Conservation (phyloP, 208 protist genomes). For the Leishmania tarentolae region DNA sequence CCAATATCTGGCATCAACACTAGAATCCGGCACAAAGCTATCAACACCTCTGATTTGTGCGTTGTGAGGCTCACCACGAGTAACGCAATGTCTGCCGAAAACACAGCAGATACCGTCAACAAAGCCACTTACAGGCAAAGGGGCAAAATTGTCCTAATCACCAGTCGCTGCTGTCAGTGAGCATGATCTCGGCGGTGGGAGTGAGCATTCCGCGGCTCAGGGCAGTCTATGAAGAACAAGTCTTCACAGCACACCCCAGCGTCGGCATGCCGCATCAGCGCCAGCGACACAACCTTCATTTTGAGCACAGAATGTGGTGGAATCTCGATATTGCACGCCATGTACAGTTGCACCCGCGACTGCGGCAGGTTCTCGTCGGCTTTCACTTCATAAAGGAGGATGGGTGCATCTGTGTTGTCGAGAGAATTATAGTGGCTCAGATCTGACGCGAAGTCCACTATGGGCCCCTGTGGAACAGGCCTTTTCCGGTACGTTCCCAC, state of each 20-base stretch:
- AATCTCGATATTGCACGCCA: slow-evolving; percentile 51
- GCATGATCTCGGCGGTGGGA: slow-evolving; percentile 13
- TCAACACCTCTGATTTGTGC: slow-evolving; percentile 36
- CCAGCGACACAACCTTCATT: slow-evolving; percentile 62
- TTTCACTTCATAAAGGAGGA: slow-evolving; percentile 41
- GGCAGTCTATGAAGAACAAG: slow-evolving; percentile 40
- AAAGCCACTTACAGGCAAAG: slow-evolving; percentile 41
- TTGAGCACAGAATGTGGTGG: slow-evolving; percentile 38
- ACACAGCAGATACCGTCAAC: slow-evolving; percentile 49
- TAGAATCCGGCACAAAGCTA: slow-evolving; percentile 42
- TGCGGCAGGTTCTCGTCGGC: slow-evolving; percentile 22
- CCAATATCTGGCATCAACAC: slow-evolving; percentile 57
- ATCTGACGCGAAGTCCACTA: slow-evolving; percentile 35
- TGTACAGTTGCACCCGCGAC: slow-evolving; percentile 51
- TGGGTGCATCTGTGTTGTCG: slow-evolving; percentile 22
- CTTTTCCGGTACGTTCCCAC: slow-evolving; percentile 45
- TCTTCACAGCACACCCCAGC: slow-evolving; percentile 4
- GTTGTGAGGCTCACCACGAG: slow-evolving; percentile 49
- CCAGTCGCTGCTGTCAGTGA: slow-evolving; percentile 19
- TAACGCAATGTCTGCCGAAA: slow-evolving; percentile 61
- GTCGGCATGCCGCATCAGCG: slow-evolving; percentile 20
- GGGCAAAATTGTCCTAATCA: slow-evolving; percentile 55
- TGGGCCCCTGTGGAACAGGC: slow-evolving; percentile 36
- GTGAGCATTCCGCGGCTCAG: slow-evolving; percentile 11
- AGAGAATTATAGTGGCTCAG: slow-evolving; percentile 15